phyloP scores from a whole-genome alignment of 805 yeast genomes.

The Myxozyma udenii region DNA sequence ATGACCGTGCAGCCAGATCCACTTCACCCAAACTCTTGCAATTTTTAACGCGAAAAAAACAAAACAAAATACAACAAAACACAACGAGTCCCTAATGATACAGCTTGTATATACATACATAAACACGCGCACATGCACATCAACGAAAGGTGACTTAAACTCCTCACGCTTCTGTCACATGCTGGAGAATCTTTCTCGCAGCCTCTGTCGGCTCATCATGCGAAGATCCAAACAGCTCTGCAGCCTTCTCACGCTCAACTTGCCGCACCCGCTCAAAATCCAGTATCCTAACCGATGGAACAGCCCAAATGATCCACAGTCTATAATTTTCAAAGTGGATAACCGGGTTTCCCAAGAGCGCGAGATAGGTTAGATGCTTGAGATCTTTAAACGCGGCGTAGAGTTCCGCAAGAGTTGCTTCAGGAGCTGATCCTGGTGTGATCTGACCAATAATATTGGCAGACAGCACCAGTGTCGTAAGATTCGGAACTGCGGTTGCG shows the following conservation, averaged over 20 bases:
- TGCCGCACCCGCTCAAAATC: constrained; percentile 65
- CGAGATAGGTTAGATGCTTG: constrained; percentile 47
- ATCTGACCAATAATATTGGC: constrained; percentile 39
- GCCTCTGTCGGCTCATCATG: constrained; percentile 33
- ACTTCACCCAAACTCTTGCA: too few species aligned
- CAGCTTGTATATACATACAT: too few species aligned
- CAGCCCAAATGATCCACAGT: constrained; percentile 52
- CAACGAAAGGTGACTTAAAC: too few species aligned
- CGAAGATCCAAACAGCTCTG: constrained; percentile 43
- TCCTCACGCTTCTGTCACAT: too few species aligned
- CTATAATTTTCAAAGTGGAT: constrained; percentile 50
- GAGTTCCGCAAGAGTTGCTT: constrained; percentile 45
- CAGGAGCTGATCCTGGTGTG: constrained; percentile 25
- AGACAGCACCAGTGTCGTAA: constrained; percentile 52
- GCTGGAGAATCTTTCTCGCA: constrained; percentile 44
- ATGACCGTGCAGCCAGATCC: too few species aligned
- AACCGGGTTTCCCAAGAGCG: constrained; percentile 46
- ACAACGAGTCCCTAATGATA: too few species aligned
- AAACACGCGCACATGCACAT: too few species aligned
- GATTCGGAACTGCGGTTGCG: constrained; percentile 43
- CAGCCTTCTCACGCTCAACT: constrained; percentile 50
- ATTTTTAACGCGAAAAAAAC: too few species aligned
- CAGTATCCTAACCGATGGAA: constrained; percentile 61
- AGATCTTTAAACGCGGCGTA: constrained; percentile 45
- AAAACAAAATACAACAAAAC: too few species aligned